Base-by-base conservation (phyloP, 2,329 filamentous ascomycete genomes). In the Teratosphaeria viscida region DNA sequence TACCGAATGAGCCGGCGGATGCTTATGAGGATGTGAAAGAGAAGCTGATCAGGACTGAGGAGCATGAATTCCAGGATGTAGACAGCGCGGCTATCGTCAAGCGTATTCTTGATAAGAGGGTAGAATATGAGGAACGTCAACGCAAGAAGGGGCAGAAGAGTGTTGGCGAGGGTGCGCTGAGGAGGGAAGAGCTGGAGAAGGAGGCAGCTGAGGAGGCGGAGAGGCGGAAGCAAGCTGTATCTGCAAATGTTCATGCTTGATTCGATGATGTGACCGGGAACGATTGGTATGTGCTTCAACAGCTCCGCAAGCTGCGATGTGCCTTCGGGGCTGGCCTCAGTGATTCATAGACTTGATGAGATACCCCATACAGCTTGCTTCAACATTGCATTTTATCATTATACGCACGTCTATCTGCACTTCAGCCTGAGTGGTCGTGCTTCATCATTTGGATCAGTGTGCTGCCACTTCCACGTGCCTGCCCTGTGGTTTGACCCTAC, bases 11-110 rank as follows among this genome's bases (percentile, higher is more conserved):
- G 26, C 55, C 55, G 2, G 55, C 43, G 43, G 79, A 81, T 65
- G 74, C 78, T 2, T 96, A 97, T 76, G 79, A 81, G 32, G 89
- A 85, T 14, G 86, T 91, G 57, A 94, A 92, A 74, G 79, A 81
- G 55, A 85, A 96, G 79, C 87, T 87, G 37, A 90, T 99, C 70
- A 84, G 95, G 72, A 86, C 96, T 52, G 82, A 83, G 11, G 74
- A 79, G 57, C 94, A 99, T 75, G 79, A 84, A 23, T 99, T 92
- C 72, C 82, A 89, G 64, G 82, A 91, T 62, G 91, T 97, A 64
- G 96, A 97, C 73, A 91, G 92, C 0, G 91, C 86, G 2, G 87
- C 94, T 67, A 97, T 99, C 67, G 92, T 99, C 55, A 84, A 88
- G 66, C 81, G 94, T 35, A 99, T 99, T 71, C 80, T 97, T 79